These are phyloP conservation scores for Trichoderma sp. DNA, from an alignment of 2,329 filamentous ascomycete species.

Conservation along the genomic window DNA sequence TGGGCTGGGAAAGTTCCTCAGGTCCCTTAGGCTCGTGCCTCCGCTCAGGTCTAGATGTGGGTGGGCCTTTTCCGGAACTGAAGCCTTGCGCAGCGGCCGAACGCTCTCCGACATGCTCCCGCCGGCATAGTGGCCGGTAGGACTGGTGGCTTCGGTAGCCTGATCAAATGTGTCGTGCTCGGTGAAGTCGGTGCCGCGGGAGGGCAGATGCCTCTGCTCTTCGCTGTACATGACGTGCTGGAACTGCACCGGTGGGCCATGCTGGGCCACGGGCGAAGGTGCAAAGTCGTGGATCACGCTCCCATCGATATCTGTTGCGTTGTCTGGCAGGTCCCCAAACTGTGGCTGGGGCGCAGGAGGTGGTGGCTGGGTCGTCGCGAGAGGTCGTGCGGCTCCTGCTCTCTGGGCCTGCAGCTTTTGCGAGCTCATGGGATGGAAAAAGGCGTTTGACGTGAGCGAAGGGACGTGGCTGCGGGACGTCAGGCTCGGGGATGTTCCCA, in stretches of 20 bases:
- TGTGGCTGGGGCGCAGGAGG: conserved; percentile 30
- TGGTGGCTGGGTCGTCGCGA: conserved; percentile 39
- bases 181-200: conserved; percentile 77
- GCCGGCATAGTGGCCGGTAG: conserved; percentile 56
- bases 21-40: conserved; percentile 55
- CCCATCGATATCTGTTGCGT: conserved; percentile 44
- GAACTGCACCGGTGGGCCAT: conserved; percentile 35
- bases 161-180: conserved; percentile 69
- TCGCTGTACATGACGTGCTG: conserved; percentile 33
- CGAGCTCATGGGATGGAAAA: conserved; percentile 96
- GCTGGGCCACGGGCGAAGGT: conserved; percentile 52
- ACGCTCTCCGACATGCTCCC: conserved; percentile 74
- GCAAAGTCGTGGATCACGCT: conserved; percentile 42
- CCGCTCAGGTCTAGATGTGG: conserved; percentile 55
- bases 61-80: conserved; percentile 22
- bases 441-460: conserved; percentile 81
- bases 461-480: conserved; percentile 85
- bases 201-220: conserved; percentile 59
- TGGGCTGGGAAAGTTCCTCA: conserved; percentile 54
- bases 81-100: conserved; percentile 63
- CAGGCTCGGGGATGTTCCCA: conserved; percentile 52
- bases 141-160: conserved; percentile 70
- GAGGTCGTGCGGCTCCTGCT: conserved; percentile 51
- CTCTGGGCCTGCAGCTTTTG: conserved; percentile 90
- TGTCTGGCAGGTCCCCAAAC: conserved; percentile 36